These are phyloP conservation scores for Dissophora ornata DNA, from an alignment of 192 early-diverging fungal species.

Conservation along the genomic window DNA sequence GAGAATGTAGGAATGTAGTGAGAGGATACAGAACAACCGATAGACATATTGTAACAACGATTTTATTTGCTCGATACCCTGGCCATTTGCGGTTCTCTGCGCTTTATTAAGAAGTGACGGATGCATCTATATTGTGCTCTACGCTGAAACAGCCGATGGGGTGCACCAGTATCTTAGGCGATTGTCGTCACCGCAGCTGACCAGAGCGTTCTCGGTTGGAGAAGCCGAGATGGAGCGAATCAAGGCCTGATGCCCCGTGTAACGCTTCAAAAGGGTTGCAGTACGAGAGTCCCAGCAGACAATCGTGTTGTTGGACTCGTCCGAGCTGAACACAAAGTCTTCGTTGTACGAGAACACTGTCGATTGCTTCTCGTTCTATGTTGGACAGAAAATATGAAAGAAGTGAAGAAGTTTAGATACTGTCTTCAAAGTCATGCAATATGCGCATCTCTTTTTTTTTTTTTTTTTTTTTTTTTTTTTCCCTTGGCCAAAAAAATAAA, in stretches of 20 bases:
- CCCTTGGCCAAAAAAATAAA: not conserved
- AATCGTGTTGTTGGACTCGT: conserved; percentile 71
- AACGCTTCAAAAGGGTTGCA: conserved; percentile 65
- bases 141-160: not conserved
- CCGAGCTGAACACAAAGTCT: conserved; percentile 73
- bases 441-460: too few species aligned
- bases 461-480: too few species aligned
- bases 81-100: too few species aligned
- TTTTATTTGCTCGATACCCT: too few species aligned
- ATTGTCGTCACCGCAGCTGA: conserved; percentile 64
- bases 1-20: too few species aligned
- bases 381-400: not conserved
- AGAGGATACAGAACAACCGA: too few species aligned
- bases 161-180: conserved; percentile 38
- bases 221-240: conserved; percentile 72
- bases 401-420: too few species aligned
- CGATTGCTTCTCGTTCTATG: conserved; percentile 53
- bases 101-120: too few species aligned
- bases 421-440: too few species aligned
- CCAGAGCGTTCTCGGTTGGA: conserved; percentile 68
- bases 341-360: conserved; percentile 76
- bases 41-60: too few species aligned
- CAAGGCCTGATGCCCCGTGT: conserved; percentile 61
- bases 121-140: not conserved
- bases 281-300: conserved; percentile 79